Evolutionary conservation across 225 moss, liverwort and hornwort genomes (phyloP).

Genomic region (Marchantia polymorpha): DNA sequence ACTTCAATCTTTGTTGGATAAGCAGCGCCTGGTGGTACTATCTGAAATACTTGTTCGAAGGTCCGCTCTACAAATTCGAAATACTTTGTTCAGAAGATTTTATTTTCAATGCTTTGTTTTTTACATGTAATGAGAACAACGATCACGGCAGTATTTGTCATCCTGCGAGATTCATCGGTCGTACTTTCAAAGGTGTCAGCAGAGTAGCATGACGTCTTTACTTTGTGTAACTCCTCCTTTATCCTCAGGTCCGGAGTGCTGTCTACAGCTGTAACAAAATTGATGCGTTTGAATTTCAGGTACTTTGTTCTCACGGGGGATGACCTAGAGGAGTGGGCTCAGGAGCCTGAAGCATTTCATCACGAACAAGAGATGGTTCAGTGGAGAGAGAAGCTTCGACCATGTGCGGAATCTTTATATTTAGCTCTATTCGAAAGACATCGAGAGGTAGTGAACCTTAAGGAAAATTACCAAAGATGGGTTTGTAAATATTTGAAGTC

Average conservation of each 20-base stretch:
- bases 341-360: conserved; percentile 91
- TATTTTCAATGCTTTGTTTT: background rate
- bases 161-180: background rate
- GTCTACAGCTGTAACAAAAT: too few relatives aligned
- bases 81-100: background rate
- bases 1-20: conserved; percentile 66
- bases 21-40: conserved; percentile 77
- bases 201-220: background rate
- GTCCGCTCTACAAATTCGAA: conserved; percentile 31
- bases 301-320: conserved; percentile 80
- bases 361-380: conserved; percentile 98
- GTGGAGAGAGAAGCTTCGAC: conserved; percentile 92
- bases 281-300: conserved; percentile 29
- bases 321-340: conserved; percentile 96
- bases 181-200: background rate
- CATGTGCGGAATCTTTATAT: conserved; percentile 95
- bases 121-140: too few relatives aligned
- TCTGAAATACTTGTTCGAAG: conserved; percentile 81
- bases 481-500: background rate
- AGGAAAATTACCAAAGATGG: background rate
- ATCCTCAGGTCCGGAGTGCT: background rate
- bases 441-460: conserved; percentile 59
- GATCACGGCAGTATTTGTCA: background rate
- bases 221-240: background rate
- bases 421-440: conserved; percentile 93